Base-by-base conservation (phyloP, 257 asterid genomes). In the Nemophila menziesii region DNA sequence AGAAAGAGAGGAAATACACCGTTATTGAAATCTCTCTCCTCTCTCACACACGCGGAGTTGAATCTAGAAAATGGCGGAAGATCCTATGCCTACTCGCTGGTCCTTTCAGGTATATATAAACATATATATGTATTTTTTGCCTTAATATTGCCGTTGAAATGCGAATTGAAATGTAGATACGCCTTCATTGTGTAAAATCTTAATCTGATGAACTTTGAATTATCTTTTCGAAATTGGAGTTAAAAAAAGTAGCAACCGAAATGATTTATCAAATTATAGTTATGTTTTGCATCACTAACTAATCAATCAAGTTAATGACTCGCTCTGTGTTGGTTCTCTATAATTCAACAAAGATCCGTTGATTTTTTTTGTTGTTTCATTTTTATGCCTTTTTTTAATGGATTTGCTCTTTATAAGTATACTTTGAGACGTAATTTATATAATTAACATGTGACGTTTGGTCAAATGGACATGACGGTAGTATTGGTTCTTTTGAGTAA, bases 11-110 rank as follows among this genome's bases (percentile, higher is more conserved):
- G 12, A 29, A 29, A 29, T 1, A 29, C 36, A 29, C 36, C 8
- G 36, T 7, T 2, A 29, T 7, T 7, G 36, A 29, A 29, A 29
- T 42, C 20, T 47, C 41, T 33, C 55, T 50, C 47, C 49, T 33
- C 61, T 43, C 34, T 41, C 36, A 29, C 36, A 29, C 36, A 34
- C 33, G 11, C 16, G 11, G 4, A 36, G 27, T 34, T n/a, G 48
- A 23, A 20, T 43, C 61, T 48, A 9, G 41, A 29, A 37, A 52
- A 79, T 80, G 97, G 86, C 87, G 11, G 95, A 71, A 57, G 93
- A 83, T 40, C 93, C 97, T 63, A 20, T 80, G 66, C 79, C 75
- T 42, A 82, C 97, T 47, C 97, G 97, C 64, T 87, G 92, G 97
- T 74, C 95, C 16, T 82, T 87, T 64, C 81, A 70, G 92, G 97